Evolutionary conservation across 2,329 filamentous ascomycete genomes (phyloP), one percentile per base, ranked within the genome.

Genomic region (Penicillium sp.): DNA sequence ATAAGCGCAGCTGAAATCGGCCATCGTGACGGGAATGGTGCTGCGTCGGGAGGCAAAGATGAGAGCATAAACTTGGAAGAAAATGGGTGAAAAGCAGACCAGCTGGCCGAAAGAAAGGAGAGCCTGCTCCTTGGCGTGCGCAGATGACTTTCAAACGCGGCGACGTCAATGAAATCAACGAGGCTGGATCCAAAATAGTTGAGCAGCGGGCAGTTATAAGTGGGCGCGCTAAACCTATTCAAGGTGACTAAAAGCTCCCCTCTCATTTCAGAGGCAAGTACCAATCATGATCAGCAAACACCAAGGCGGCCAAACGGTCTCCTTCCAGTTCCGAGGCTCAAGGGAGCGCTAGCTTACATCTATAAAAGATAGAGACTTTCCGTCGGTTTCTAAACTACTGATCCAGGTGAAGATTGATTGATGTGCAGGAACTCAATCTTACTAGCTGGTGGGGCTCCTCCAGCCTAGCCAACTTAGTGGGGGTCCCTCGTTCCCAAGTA

Each of bases 1-100:
- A 65, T 67, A 68, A 49, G 68, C 62, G 60, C 58, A 64, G 59
- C 67, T 67, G 58, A 66, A 56, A 30, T 66, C 68, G 51, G 72
- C 68, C 73, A 75, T 75, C 60, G 38, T 31, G 57, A 59, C 44
- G 19, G 56, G 60, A 46, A 11, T 53, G 61, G 60, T 30, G 52
- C 44, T 54, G 60, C 47, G 45, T 60, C 47, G 44, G n/a, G 48
- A 13, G 51, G 50, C 9, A 11, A 26, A 23, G 41, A 9, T 35
- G 51, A 53, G 53, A 41, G 38, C 44, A 44, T 58, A 55, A 44
- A 56, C 45, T 13, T 46, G 29, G 44, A 26, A 17, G 53, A 35
- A 26, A 29, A 17, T 4, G 51, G 58, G 26, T 47, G 52, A 54
- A 35, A 21, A 45, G 54, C 56, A 56, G 53, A 49, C 35, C 26